These are phyloP conservation scores for Podospora pseudoanserina DNA, from an alignment of 495 filamentous ascomycete genomes.

Conservation along the genomic window DNA sequence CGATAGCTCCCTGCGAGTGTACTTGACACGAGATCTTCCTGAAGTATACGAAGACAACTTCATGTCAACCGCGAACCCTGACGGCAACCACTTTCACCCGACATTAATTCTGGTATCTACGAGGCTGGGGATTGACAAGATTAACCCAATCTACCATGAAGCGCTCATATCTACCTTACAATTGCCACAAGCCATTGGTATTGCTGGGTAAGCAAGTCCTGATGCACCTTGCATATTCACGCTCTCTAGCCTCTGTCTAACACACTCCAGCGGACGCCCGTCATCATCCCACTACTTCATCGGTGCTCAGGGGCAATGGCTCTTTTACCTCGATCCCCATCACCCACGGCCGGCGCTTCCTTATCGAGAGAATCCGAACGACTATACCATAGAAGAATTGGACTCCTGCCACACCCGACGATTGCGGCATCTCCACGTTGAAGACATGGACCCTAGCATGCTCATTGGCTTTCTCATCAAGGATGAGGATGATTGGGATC, in stretches of 20 bases:
- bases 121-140: conserved; percentile 85
- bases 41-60: conserved; percentile 92
- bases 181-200: conserved; percentile 86
- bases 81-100: conserved; percentile 64
- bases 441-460: conserved; percentile 99
- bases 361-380: conserved; percentile 44
- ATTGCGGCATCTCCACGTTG: conserved; percentile 73
- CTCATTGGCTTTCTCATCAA: conserved; percentile 91
- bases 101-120: conserved; percentile 86
- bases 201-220: conserved; percentile 71
- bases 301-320: conserved; percentile 79
- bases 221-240: not conserved
- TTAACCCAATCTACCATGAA: conserved; percentile 90
- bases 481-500: conserved; percentile 75
- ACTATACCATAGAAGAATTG: conserved; percentile 68
- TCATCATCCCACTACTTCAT: conserved; percentile 96
- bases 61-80: conserved; percentile 64
- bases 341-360: conserved; percentile 66
- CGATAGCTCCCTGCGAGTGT: conserved; percentile 65
- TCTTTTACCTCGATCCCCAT: conserved; percentile 97
- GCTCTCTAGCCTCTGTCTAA: conserved; percentile 11
- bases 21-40: conserved; percentile 81
- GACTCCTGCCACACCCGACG: conserved; percentile 84
- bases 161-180: conserved; percentile 76
- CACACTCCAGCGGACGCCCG: conserved; percentile 68